A percentile compares a stretch with the other conserved stretches of the same genome.
Evolutionary conservation across 495 filamentous ascomycete genomes (phyloP).

Genomic region (Apiosordaria backusii): DNA sequence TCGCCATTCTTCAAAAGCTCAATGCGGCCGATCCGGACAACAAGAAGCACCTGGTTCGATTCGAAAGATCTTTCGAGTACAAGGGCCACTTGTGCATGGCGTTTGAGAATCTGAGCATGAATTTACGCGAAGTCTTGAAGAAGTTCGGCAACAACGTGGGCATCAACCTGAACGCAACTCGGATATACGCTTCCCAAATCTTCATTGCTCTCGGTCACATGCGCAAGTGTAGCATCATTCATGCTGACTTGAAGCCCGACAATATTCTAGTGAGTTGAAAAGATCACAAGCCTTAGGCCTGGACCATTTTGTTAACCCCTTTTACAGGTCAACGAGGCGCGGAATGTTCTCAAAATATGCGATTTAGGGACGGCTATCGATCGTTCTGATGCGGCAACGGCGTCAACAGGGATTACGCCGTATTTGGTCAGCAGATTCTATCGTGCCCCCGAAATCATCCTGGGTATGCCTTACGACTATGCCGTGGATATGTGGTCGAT

Average conservation of each 20-base stretch:
- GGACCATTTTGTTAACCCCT: not conserved
- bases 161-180: constrained; percentile 79
- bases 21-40: constrained; percentile 79
- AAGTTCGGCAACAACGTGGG: constrained; percentile 94
- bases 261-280: constrained; percentile 67
- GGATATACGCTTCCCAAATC: constrained; percentile 88
- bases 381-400: constrained; percentile 62
- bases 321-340: constrained; percentile 68
- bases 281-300: not conserved
- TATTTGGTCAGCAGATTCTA: constrained; percentile 97
- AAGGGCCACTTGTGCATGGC: constrained; percentile 94
- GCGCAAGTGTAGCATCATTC: constrained; percentile 86
- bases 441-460: constrained; percentile 92
- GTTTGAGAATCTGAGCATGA: constrained; percentile 92
- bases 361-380: constrained; percentile 93
- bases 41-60: constrained; percentile 86
- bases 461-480: constrained; percentile 91
- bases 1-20: constrained; percentile 82
- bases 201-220: constrained; percentile 83
- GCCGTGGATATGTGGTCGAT: constrained; percentile 97
- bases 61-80: constrained; percentile 85
- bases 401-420: constrained; percentile 78
- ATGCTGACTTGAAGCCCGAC: constrained; percentile 96
- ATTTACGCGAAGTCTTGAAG: constrained; percentile 91
- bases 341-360: constrained; percentile 86